Evolutionary conservation across 2,329 filamentous ascomycete species (phyloP), one percentile per base, ranked within the genome.

Genomic region (Neurospora crassa): DNA sequence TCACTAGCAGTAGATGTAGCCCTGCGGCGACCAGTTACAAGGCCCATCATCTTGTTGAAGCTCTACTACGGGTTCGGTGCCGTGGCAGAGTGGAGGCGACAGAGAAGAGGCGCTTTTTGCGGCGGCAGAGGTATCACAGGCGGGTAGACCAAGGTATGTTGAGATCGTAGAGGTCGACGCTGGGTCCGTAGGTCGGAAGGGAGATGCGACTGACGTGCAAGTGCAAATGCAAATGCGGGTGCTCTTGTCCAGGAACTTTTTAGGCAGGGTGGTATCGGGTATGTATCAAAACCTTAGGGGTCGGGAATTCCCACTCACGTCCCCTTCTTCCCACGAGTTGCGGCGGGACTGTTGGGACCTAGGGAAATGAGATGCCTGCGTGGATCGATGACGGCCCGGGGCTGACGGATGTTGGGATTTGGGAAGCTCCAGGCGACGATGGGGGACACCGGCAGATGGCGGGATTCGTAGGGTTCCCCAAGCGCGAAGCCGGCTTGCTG

Each of bases 1-100:
- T 76, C 78, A 81, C 80, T 81, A 47, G 78, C 76, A 77, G 74
- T 80, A 41, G 80, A 81, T 12, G 76, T 77, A 67, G 79, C 76
- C 73, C 80, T 76, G 34, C 78, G 78, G 70, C 79, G 79, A 53
- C 77, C 76, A 59, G 78, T 73, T 40, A 79, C 78, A 45, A 79
- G 75, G 59, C 77, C 78, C 75, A 77, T 77, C 76, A 79, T 79
- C 41, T 68, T 73, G 40, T 10, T 63, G 53, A 7, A 63, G 24
- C 53, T 37, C 16, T 63, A 63, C 53, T 63, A 63, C 53, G 29
- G 29, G 53, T 63, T 63, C 29, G 53, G 53, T 63, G 29, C 53
- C 53, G 53, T 37, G 29, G 8, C 29, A 63, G 29, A 63, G 14
- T 63, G 53, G 53, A 37, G 16, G 24, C 29, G 53, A 63, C 53